These are phyloP conservation scores for Lactarius deliciosus DNA, from an alignment of 768 basidiomycete genomes.

Conservation along the genomic window DNA sequence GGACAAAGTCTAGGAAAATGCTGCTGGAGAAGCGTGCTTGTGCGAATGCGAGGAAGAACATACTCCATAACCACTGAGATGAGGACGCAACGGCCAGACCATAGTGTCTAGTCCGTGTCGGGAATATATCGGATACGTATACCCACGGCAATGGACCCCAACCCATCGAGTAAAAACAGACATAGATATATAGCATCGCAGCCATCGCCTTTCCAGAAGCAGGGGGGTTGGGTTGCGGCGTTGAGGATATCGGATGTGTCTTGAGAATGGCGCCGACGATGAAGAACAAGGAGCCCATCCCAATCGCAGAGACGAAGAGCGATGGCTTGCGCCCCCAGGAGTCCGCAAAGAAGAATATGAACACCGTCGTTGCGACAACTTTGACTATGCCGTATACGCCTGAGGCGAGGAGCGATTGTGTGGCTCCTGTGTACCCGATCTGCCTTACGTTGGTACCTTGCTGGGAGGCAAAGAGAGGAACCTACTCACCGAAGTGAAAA, in stretches of 20 bases:
- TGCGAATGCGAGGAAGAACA: conserved; percentile 33
- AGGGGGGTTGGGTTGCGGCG: conserved; percentile 37
- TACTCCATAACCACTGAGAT: conserved; percentile 83
- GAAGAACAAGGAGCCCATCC: conserved; percentile 80
- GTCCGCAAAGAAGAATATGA: conserved; percentile 68
- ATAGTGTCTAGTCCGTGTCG: conserved; percentile 78
- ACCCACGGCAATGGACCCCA: conserved; percentile 71
- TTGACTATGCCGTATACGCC: conserved; percentile 72
- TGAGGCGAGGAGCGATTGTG: conserved; percentile 65
- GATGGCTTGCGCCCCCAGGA: conserved; percentile 66
- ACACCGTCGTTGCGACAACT: conserved; percentile 61
- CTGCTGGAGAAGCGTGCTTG: neutral
- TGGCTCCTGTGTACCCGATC: conserved; percentile 65
- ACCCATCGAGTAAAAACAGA: conserved; percentile 86
- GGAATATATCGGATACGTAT: conserved; percentile 81
- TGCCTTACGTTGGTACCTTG: conserved; percentile 29
- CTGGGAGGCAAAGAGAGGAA: neutral
- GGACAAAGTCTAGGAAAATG: conserved; percentile 55
- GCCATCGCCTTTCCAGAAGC: conserved; percentile 76
- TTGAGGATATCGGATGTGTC: conserved; percentile 59
- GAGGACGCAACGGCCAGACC: conserved; percentile 73
- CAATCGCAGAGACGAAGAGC: conserved; percentile 68
- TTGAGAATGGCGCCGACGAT: conserved; percentile 84
- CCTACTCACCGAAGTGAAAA: conserved; percentile 58
- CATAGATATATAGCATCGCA: conserved; percentile 82